Evolutionary conservation across 2,329 filamentous ascomycete species (phyloP).

Genomic region (Phyllosticta citriasiana): DNA sequence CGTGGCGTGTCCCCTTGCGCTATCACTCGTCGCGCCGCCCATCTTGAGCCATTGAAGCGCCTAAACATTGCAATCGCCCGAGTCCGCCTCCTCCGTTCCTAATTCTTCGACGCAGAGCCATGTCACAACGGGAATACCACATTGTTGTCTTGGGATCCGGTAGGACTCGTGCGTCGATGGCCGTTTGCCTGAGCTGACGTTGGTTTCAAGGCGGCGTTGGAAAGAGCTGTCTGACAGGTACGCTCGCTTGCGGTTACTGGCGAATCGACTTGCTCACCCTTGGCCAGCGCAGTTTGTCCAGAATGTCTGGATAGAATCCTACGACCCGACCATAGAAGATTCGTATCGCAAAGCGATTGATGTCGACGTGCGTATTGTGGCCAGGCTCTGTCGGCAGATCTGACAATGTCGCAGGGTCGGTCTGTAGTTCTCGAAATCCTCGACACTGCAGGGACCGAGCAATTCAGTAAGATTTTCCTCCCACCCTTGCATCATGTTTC

Average conservation of each 20-base stretch:
- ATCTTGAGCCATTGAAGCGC: background rate
- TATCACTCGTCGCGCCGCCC: slow-evolving; percentile 4
- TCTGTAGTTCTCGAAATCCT: slow-evolving; percentile 87
- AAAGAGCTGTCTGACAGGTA: slow-evolving; percentile 87
- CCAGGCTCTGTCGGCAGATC: slow-evolving; percentile 4
- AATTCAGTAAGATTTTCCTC: slow-evolving; percentile 63
- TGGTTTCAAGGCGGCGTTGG: slow-evolving; percentile 64
- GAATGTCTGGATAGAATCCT: slow-evolving; percentile 82
- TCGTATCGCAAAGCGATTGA: slow-evolving; percentile 53
- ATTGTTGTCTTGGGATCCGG: slow-evolving; percentile 34
- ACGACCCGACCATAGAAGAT: slow-evolving; percentile 54
- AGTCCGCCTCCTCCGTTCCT: slow-evolving; percentile 1
- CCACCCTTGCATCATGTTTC: background rate
- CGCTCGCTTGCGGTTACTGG: slow-evolving; percentile 18
- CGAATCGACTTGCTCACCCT: slow-evolving; percentile 4
- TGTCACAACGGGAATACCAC: slow-evolving; percentile 34
- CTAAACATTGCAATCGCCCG: background rate
- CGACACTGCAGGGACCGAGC: slow-evolving; percentile 84
- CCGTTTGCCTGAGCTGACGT: slow-evolving; percentile 11
- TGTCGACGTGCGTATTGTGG: slow-evolving; percentile 61
- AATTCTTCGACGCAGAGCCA: slow-evolving; percentile 14
- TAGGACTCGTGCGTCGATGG: slow-evolving; percentile 16
- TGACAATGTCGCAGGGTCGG: slow-evolving; percentile 50
- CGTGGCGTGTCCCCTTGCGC: slow-evolving; percentile 8
- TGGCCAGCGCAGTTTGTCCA: slow-evolving; percentile 72